phyloP scores from a whole-genome alignment of 805 yeast genomes.

The Isabelozyma heimii region DNA sequence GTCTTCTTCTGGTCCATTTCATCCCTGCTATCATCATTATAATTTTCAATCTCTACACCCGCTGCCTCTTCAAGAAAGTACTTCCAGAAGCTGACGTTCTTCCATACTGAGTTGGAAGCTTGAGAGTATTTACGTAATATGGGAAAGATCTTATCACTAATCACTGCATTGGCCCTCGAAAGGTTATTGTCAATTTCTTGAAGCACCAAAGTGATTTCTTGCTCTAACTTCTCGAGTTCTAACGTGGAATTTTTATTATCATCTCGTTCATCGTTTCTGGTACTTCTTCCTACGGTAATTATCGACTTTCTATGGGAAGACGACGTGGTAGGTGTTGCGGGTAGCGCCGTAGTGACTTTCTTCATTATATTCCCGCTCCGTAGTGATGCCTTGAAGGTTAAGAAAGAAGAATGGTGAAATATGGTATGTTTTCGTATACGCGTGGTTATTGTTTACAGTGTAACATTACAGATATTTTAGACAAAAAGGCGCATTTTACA shows the following conservation, averaged over 20 bases:
- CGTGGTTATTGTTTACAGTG: not conserved
- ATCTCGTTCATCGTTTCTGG: constrained; percentile 4
- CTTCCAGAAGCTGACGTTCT: constrained; percentile 71
- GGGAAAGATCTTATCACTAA: constrained; percentile 69
- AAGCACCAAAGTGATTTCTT: constrained; percentile 69
- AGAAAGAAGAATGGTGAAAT: not conserved
- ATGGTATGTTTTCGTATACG: not conserved
- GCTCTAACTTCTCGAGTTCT: constrained; percentile 65
- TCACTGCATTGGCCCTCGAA: constrained; percentile 61
- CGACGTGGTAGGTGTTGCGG: constrained; percentile 11
- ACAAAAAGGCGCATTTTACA: not conserved
- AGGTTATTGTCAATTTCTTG: constrained; percentile 80
- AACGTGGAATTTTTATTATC: constrained; percentile 21
- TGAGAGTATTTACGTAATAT: constrained; percentile 57
- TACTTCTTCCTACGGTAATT: constrained; percentile 7
- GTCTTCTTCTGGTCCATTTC: constrained; percentile 27
- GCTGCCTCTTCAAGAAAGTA: constrained; percentile 75
- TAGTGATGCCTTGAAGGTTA: not conserved
- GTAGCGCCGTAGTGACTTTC: constrained; percentile 30
- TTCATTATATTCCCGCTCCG: constrained; percentile 17
- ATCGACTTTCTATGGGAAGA: constrained; percentile 30
- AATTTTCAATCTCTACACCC: constrained; percentile 56
- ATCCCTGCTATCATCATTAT: constrained; percentile 24
- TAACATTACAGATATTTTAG: not conserved
- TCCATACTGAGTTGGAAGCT: constrained; percentile 61